These are phyloP conservation scores for Phaeosphaeriaceae sp. DNA, from an alignment of 2,329 filamentous ascomycete species.

Conservation along the genomic window DNA sequence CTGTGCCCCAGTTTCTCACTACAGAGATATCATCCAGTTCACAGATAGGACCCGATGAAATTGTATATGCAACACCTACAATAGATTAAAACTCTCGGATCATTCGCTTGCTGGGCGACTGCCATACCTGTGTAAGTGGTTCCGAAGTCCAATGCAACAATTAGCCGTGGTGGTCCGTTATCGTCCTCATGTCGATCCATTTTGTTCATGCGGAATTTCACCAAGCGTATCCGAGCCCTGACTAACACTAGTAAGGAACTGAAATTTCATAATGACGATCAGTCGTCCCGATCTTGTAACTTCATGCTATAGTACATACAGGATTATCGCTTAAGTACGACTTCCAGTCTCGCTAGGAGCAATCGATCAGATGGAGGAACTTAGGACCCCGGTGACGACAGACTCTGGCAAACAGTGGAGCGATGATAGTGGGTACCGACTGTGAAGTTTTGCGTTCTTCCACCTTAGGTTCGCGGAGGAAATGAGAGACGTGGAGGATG, in stretches of 20 bases:
- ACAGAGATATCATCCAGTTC: constrained; percentile 31
- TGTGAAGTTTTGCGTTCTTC: not conserved
- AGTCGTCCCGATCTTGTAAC: too few relatives aligned
- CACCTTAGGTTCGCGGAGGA: not conserved
- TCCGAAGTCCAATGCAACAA: constrained; percentile 30
- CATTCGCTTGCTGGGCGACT: not conserved
- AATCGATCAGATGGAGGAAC: too few relatives aligned
- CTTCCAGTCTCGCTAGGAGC: too few relatives aligned
- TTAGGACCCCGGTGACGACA: too few relatives aligned
- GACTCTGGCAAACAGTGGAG: too few relatives aligned
- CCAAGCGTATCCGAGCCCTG: too few relatives aligned
- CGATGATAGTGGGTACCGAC: not conserved
- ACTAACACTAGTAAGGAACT: too few relatives aligned
- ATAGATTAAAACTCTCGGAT: not conserved
- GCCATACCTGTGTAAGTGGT: constrained; percentile 24
- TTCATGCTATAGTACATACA: too few relatives aligned
- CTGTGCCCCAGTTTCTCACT: constrained; percentile 27
- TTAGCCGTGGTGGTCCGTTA: constrained; percentile 7
- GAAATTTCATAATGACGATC: too few relatives aligned
- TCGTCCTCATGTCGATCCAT: not conserved
- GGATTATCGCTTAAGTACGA: too few relatives aligned
- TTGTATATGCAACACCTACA: constrained; percentile 23
- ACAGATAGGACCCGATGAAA: constrained; percentile 7
- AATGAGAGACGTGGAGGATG: not conserved
- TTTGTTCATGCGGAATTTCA: not conserved